Base-by-base conservation (phyloP, 2,329 filamentous ascomycete genomes). In the Penicillium sp. region DNA sequence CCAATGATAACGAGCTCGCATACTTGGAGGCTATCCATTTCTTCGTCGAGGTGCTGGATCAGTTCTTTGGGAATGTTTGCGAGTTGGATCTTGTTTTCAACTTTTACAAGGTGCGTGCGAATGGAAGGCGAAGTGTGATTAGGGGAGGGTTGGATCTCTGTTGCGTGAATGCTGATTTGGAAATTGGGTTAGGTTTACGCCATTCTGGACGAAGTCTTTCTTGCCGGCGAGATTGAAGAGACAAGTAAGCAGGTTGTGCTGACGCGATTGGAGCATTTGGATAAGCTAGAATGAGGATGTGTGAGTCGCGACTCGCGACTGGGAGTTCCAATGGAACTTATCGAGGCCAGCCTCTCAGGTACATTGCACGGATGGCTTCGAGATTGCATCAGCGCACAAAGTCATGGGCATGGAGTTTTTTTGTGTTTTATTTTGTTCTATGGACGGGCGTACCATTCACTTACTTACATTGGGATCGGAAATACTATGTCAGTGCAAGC, bases 11-110 rank as follows among this genome's bases (percentile, higher is more conserved):
- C 80, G 95, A 99, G 82, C 84, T 99, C 63, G 94, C 95, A 28
- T 98, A 93, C 74, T 85, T 99, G 61, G 95, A 99, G 80, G 95
- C 93, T 6, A 97, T 99, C 73, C 95, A 99, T 80, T 99, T 99
- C 83, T 99, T 99, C 74, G 95, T 99, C 71, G 95, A 99, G 82
- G 95, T 99, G 64, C 85, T 99, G 71, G 95, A 99, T 83, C 89
- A 93, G 73, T 99, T 99, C 81, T 99, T 99, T 78, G 95, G 95
- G 68, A 99, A 99, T 78, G 95, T 99, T 61, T 99, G 95, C 81
- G 95, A 99, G 83, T 84, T 99, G 76, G 95, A 99, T 81, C 82
- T 99, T 75, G 86, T 89, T 19, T 89, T 89, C 73, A 89, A 89
- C 68, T 89, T 89, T 67, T 89, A 89, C 76, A 89, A 89, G 82